phyloP scores from a whole-genome alignment of 1,284 basidiomycete genomes.

The Fomitopsis betulina region DNA sequence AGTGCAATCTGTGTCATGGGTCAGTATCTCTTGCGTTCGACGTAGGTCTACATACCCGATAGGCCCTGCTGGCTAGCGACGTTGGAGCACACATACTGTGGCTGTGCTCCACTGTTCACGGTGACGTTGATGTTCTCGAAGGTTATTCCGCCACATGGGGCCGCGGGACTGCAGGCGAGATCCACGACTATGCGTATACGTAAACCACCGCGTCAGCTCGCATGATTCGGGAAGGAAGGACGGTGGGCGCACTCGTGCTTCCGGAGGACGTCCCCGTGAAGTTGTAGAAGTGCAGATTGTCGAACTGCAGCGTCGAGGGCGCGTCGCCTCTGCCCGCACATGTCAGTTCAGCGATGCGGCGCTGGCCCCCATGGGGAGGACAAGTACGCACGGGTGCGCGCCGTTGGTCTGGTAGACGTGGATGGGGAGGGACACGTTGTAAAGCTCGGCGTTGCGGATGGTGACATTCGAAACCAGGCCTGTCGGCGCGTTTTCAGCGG shows the following conservation, averaged over 20 bases:
- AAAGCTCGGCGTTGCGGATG: slow-evolving; percentile 39
- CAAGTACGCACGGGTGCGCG: slow-evolving; percentile 36
- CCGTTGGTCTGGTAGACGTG: slow-evolving; percentile 53
- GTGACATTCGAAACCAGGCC: slow-evolving; percentile 52
- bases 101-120: slow-evolving; percentile 32
- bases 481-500: slow-evolving; percentile 9
- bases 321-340: slow-evolving; percentile 34
- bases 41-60: slow-evolving; percentile 21
- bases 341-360: no score
- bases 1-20: slow-evolving; percentile 3
- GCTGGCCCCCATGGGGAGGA: no score
- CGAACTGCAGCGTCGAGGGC: slow-evolving; percentile 46
- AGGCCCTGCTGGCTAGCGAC: slow-evolving; percentile 41
- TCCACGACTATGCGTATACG: slow-evolving; percentile 39
- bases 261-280: slow-evolving; percentile 43
- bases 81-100: slow-evolving; percentile 42
- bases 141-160: slow-evolving; percentile 40
- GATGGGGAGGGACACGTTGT: slow-evolving; percentile 41
- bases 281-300: slow-evolving; percentile 41
- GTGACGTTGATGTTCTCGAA: slow-evolving; percentile 41
- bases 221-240: background rate
- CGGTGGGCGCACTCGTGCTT: slow-evolving; percentile 31
- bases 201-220: background rate
- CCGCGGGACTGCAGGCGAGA: slow-evolving; percentile 48
- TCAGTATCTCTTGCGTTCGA: background rate